Evolutionary conservation across 2,329 filamentous ascomycete genomes (phyloP), one percentile per base, ranked within the genome.

Genomic region (Curvularia lunata): DNA sequence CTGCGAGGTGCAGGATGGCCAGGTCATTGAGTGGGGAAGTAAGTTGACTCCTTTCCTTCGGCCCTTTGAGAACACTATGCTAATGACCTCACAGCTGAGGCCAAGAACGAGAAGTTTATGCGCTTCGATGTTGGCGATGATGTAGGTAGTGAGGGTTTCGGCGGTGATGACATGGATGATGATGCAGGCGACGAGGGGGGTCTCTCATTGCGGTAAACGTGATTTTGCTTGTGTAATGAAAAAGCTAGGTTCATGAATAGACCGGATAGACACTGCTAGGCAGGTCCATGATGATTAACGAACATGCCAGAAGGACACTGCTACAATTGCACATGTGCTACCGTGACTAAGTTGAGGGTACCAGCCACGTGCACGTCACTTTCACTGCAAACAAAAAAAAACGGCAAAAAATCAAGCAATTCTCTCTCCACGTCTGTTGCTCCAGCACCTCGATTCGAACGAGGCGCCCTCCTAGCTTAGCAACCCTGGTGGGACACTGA

Each of bases 1-100:
- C 59, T 97, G 93, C 69, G 92, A 98, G 78, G 89, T 98, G 5
- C 92, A 97, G 75, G 91, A 97, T 76, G 84, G 83, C 2, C 94
- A 94, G 72, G 83, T 94, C 8, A 84, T 97, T 1, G 88, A 93
- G 45, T 93, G 96, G 70, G 85, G 91, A n/a, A 90, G 74, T 69
- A 69, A 75, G 72, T 73, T 68, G 66, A 75, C 70, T 73, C 5
- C 9, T 40, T n/a, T 49, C 38, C 25, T 45, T 7, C n/a, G 3
- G 16, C 8, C 8, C 18, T 4, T 23, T 5, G 3, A 12, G 27
- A 49, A 7, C 34, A 50, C 30, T 48, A 23, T n/a, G 23, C 53
- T 56, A 47, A 59, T 16, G 5, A 16, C 3, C 19, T 6, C 61
- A 21, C 60, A 77, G 75, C 82, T 7, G 84, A 87, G 56, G 80